Evolutionary conservation across 2,329 filamentous ascomycete species (phyloP).

Genomic region (Ophiostoma piceae): DNA sequence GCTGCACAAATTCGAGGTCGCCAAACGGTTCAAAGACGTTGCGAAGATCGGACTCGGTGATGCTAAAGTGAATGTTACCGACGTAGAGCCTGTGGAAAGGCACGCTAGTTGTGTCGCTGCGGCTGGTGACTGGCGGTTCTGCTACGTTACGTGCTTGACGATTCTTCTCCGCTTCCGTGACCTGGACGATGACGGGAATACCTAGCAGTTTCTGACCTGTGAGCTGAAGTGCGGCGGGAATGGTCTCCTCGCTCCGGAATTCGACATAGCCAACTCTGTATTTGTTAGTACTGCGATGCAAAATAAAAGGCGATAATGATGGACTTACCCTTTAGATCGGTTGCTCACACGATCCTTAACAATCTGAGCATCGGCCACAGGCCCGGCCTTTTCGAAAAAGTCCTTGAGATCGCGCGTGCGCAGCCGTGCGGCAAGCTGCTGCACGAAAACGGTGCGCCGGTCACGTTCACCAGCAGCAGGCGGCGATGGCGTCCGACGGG

Average conservation of each 20-base stretch:
- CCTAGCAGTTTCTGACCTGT: slow-evolving; percentile 97
- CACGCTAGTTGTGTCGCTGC: slow-evolving; percentile 57
- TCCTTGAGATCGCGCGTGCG: slow-evolving; percentile 86
- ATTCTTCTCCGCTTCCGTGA: slow-evolving; percentile 99
- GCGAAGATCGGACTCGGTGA: slow-evolving; percentile 91
- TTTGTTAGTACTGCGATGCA: slow-evolving; percentile 17
- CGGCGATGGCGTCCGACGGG: slow-evolving; percentile 10
- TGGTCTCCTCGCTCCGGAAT: slow-evolving; percentile 93
- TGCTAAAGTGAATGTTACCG: slow-evolving; percentile 99
- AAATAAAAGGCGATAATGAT: background rate
- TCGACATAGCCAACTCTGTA: slow-evolving; percentile 95
- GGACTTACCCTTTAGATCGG: slow-evolving; percentile 85
- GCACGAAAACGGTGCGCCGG: slow-evolving; percentile 93
- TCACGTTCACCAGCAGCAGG: slow-evolving; percentile 89
- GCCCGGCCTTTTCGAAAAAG: slow-evolving; percentile 93
- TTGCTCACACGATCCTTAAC: slow-evolving; percentile 96
- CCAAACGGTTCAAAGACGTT: slow-evolving; percentile 97
- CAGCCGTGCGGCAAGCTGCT: slow-evolving; percentile 91
- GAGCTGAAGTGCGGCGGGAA: slow-evolving; percentile 89
- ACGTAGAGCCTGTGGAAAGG: slow-evolving; percentile 98
- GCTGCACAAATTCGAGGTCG: slow-evolving; percentile 92
- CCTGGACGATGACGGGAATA: slow-evolving; percentile 96
- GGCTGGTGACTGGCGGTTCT: slow-evolving; percentile 56
- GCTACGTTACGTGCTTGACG: slow-evolving; percentile 72
- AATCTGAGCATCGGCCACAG: slow-evolving; percentile 95